Evolutionary conservation across 495 filamentous ascomycete species (phyloP), one percentile per base, ranked within the genome.

Genomic region (Tirmania nivea): DNA sequence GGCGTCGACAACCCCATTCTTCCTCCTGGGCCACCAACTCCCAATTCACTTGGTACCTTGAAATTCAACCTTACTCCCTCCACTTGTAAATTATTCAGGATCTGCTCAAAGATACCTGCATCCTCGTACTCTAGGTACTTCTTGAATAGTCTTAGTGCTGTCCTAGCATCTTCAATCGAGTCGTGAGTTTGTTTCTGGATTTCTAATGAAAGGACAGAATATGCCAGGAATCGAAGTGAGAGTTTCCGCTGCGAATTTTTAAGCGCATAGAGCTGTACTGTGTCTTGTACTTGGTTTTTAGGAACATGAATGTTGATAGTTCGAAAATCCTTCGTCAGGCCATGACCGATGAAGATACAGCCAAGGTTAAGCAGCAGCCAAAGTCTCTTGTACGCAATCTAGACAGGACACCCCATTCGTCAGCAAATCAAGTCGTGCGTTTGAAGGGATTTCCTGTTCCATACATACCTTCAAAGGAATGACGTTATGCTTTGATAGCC

Each of bases 281-380:
- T 99, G 66, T 99, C 90, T 35, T 95, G 82, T 14, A 93, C 81
- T 63, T 99, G 90, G 34, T 74, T 67, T 65, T 85, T 86, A 2
- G 92, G 90, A 6, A 97, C 81, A 63, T 94, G 84, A 53, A 99
- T 94, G 65, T 99, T 95, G 69, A 94, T 92, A 51, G 86, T 90
- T 37, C 90, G 84, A 69, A 96, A 99, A 63, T 99, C 90, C 52
- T 88, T 87, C 50, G 79, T 78, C 21, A 99, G 69, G 9, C 87
- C 86, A 65, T 99, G 90, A 8, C 90, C 90, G 34, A 99, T 78
- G 66, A 99, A 99, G 48, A 83, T 72, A 67, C 85, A 93, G 34
- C 92, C 90, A 1, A 95, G 73, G 63, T 99, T 96, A 9, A 96
- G 75, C 8, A 99, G 77, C 11, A 96, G 74, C 90, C 90, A 99